Percentiles rank a stretch among this genome's conserved stretches.
Evolutionary conservation across 2,329 filamentous ascomycete species (phyloP).

Genomic region (Dryadomyces quercus-mongolicae): DNA sequence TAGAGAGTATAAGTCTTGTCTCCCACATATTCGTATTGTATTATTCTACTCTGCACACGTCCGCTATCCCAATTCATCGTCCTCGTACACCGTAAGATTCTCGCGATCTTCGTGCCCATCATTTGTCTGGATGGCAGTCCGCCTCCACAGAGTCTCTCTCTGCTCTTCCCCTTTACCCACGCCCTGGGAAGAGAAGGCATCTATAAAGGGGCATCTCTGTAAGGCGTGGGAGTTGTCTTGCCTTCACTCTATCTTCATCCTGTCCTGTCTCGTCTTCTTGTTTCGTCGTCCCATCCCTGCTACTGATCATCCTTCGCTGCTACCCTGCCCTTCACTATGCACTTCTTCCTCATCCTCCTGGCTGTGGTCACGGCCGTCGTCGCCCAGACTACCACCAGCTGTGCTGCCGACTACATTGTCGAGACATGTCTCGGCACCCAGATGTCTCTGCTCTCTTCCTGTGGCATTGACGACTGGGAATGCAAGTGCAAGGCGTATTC

Average conservation of each 20-base stretch:
- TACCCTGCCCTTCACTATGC: too few species aligned
- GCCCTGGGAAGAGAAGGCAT: too few species aligned
- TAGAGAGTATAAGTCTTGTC: too few species aligned
- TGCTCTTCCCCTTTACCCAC: neutral
- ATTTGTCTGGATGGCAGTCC: too few species aligned
- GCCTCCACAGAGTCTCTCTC: neutral
- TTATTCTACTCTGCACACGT: too few species aligned
- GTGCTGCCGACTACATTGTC: slow-evolving; percentile 12
- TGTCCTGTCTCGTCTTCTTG: neutral
- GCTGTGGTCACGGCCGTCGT: slow-evolving; percentile 6
- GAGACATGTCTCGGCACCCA: slow-evolving; percentile 17
- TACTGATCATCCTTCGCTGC: neutral
- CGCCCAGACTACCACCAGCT: slow-evolving; percentile 6
- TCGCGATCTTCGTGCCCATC: too few species aligned
- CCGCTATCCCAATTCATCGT: too few species aligned
- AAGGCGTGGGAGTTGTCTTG: too few species aligned
- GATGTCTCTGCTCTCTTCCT: slow-evolving; percentile 25
- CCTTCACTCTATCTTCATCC: too few species aligned
- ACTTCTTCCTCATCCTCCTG: slow-evolving; percentile 5
- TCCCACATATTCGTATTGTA: too few species aligned
- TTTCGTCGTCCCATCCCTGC: neutral
- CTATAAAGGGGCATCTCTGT: too few species aligned
- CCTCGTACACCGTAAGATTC: too few species aligned
- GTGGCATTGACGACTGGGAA: slow-evolving; percentile 28
- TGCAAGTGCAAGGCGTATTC: slow-evolving; percentile 34